A percentile compares a stretch with the other conserved stretches of the same genome.
Evolutionary conservation across 208 protist genomes (phyloP).

Genomic region (Trypanosoma cruzi): DNA sequence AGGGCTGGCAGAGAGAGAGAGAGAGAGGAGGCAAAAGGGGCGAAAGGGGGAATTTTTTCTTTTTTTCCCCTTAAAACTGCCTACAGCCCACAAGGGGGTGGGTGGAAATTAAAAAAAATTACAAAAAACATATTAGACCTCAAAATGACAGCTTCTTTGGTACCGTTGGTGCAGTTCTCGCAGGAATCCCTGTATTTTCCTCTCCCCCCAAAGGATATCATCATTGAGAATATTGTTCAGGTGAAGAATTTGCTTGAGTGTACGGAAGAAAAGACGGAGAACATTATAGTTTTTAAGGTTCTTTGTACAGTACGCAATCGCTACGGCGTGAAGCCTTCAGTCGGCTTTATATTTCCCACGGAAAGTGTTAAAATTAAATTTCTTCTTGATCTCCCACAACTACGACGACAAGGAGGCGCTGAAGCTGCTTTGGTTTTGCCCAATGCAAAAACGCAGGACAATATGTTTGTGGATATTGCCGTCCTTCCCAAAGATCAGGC

Average conservation of each 20-base stretch:
- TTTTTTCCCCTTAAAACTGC: too few relatives aligned
- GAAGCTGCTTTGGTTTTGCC: slow-evolving; percentile 40
- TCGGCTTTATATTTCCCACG: slow-evolving; percentile 70
- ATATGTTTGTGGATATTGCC: slow-evolving; percentile 80
- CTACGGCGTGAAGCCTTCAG: slow-evolving; percentile 62
- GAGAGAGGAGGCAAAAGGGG: too few relatives aligned
- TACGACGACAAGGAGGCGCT: slow-evolving; percentile 38
- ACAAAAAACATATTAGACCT: slow-evolving; percentile 3
- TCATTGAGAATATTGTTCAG: slow-evolving; percentile 82
- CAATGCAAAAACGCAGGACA: slow-evolving; percentile 59
- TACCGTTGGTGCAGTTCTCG: slow-evolving; percentile 50
- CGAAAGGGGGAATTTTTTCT: too few relatives aligned
- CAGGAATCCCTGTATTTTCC: slow-evolving; percentile 83
- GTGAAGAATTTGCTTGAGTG: slow-evolving; percentile 53
- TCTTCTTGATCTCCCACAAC: slow-evolving; percentile 59
- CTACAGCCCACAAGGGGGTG: too few relatives aligned
- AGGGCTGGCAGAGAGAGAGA: too few relatives aligned
- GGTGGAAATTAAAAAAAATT: too few relatives aligned
- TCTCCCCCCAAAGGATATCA: slow-evolving; percentile 64
- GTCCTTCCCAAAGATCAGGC: slow-evolving; percentile 40
- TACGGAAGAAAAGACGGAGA: slow-evolving; percentile 35
- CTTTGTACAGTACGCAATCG: slow-evolving; percentile 64
- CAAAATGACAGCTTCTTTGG: slow-evolving; percentile 24
- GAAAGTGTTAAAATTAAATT: slow-evolving; percentile 55
- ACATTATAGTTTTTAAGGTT: slow-evolving; percentile 79